A percentile compares a stretch with the other conserved stretches of the same genome.
Conservation (phyloP, 805 yeast species). For the Brettanomyces sp. region DNA sequence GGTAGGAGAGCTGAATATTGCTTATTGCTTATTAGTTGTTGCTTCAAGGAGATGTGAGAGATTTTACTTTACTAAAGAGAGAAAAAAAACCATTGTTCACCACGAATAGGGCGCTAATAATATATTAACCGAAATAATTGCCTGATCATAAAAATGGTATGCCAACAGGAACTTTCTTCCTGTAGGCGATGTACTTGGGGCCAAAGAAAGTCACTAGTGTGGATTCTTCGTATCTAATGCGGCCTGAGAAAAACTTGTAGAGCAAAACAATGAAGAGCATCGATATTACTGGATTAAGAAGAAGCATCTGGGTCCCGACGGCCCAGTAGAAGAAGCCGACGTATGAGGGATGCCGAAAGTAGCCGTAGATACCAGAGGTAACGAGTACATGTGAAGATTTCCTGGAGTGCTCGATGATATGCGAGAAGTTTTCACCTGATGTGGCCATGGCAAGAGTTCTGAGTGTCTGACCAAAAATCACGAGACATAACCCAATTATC, state of each 20-base stretch:
- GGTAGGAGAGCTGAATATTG: too few relatives aligned
- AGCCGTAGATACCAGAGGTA: conserved; percentile 61
- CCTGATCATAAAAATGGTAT: conserved; percentile 48
- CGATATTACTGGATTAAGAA: conserved; percentile 57
- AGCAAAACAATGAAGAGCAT: conserved; percentile 47
- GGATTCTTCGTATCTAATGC: conserved; percentile 68
- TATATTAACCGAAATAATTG: not conserved
- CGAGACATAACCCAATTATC: conserved; percentile 37
- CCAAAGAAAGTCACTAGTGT: conserved; percentile 65
- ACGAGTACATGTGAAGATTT: conserved; percentile 54
- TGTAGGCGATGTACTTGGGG: conserved; percentile 48
- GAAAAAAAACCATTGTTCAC: too few relatives aligned
- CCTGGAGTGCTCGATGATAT: conserved; percentile 51
- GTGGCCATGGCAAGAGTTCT: conserved; percentile 79
- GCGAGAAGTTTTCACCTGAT: conserved; percentile 82
- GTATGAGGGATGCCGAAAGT: conserved; percentile 81
- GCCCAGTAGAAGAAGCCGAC: conserved; percentile 93
- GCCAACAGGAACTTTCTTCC: conserved; percentile 36
- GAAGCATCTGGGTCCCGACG: conserved; percentile 65
- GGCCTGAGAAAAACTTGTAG: conserved; percentile 54
- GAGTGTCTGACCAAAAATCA: conserved; percentile 53
- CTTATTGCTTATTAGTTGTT: too few relatives aligned
- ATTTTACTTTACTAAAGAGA: too few relatives aligned
- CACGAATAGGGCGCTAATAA: too few relatives aligned
- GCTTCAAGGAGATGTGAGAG: too few relatives aligned